Evolutionary conservation across 176 grass and related monocot species (phyloP).

Genomic region (Puccinellia tenuiflora): DNA sequence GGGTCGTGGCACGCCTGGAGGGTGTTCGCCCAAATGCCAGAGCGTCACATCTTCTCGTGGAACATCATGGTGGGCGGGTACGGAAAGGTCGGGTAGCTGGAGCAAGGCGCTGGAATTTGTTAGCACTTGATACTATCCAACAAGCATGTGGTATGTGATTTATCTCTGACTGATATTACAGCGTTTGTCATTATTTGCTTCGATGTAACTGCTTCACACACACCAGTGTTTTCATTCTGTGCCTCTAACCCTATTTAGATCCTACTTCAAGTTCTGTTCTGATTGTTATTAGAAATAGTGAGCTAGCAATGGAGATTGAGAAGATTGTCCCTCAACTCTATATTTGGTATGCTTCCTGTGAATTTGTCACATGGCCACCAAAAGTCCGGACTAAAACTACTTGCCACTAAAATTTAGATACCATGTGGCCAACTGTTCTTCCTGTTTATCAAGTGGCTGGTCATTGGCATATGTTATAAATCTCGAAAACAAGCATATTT

Average conservation of each 20-base stretch:
- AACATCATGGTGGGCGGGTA: conserved; percentile 84
- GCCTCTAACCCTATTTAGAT: too few species aligned
- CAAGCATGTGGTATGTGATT: too few species aligned
- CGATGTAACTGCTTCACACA: too few species aligned
- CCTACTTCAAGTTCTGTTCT: too few species aligned
- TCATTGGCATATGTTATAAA: background rate
- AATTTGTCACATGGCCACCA: background rate
- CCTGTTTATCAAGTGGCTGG: background rate
- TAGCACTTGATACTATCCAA: too few species aligned
- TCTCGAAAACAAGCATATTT: background rate
- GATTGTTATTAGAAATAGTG: background rate
- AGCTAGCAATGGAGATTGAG: background rate
- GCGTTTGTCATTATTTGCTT: too few species aligned
- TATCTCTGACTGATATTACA: too few species aligned
- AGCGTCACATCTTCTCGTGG: conserved; percentile 83
- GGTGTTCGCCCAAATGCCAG: conserved; percentile 79
- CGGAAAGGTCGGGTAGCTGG: conserved; percentile 68
- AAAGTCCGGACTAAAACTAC: background rate
- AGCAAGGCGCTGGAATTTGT: too few species aligned
- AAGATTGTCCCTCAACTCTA: background rate
- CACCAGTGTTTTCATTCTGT: too few species aligned
- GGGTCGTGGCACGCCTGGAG: too few species aligned
- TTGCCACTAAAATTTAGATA: background rate
- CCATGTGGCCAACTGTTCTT: background rate
- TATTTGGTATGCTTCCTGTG: background rate